Conservation (phyloP, 2,329 filamentous ascomycete genomes). For the Knufia petricola region DNA sequence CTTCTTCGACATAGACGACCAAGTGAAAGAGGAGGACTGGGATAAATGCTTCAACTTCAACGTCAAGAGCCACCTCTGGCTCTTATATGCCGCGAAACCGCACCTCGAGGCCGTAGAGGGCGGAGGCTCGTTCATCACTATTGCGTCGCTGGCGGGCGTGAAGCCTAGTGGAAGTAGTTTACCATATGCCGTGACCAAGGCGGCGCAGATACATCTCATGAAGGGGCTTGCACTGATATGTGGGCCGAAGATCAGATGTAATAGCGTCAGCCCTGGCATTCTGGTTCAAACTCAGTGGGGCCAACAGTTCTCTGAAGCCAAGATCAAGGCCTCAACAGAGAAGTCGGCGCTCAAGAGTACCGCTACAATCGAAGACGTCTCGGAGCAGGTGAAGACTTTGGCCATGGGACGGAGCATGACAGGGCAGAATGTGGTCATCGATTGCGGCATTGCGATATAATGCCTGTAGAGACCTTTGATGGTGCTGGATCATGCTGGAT, state of each 20-base stretch:
- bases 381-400: constrained; percentile 20
- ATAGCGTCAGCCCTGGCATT: constrained; percentile 55
- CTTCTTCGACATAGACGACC: constrained; percentile 25
- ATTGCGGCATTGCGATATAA: constrained; percentile 23
- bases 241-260: constrained; percentile 53
- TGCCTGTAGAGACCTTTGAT: neutral
- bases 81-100: constrained; percentile 46
- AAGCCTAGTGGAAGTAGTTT: constrained; percentile 53
- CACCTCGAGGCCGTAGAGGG: constrained; percentile 42
- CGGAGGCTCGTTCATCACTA: constrained; percentile 54
- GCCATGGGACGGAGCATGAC: constrained; percentile 21
- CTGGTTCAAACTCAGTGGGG: constrained; percentile 60
- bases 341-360: constrained; percentile 17
- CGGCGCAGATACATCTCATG: constrained; percentile 61
- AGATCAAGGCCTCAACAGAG: constrained; percentile 21
- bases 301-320: constrained; percentile 20
- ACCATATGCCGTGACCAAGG: constrained; percentile 68
- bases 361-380: constrained; percentile 25
- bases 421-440: constrained; percentile 23
- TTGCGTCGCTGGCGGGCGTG: constrained; percentile 55
- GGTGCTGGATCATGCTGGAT: neutral
- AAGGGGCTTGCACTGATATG: constrained; percentile 55
- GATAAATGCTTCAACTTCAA: constrained; percentile 52
- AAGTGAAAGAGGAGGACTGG: constrained; percentile 46
- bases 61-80: constrained; percentile 53